These are phyloP conservation scores for Gymnopilus junonius DNA, from an alignment of 768 basidiomycete genomes.

Conservation along the genomic window DNA sequence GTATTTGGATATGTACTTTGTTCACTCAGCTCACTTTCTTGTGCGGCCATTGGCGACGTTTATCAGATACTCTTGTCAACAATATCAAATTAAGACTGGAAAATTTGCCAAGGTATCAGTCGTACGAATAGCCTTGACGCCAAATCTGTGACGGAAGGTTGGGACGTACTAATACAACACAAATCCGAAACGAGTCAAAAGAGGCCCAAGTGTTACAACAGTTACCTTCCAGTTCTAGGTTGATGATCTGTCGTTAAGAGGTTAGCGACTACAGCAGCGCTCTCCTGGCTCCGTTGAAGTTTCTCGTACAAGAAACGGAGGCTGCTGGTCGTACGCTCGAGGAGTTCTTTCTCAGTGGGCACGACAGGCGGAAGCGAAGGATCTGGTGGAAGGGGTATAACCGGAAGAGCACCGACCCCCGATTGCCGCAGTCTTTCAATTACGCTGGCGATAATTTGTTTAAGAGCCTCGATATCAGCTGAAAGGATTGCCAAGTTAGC, in stretches of 20 bases:
- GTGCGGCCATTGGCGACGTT: no score
- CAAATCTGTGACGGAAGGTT: no score
- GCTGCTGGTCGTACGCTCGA: constrained; percentile 42
- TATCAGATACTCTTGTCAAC: no score
- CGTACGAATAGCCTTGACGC: no score
- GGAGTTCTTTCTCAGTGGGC: constrained; percentile 51
- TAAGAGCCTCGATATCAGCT: constrained; percentile 56
- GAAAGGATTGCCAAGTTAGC: neutral
- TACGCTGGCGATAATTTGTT: constrained; percentile 50
- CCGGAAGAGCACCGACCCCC: constrained; percentile 72
- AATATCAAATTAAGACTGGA: no score
- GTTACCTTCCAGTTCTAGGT: neutral
- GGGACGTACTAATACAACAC: no score
- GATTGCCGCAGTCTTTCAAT: constrained; percentile 55
- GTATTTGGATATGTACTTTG: no score
- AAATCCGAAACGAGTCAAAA: no score
- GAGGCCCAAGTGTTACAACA: no score
- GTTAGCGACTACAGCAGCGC: constrained; percentile 54
- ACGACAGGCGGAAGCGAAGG: neutral
- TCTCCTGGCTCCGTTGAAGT: constrained; percentile 58
- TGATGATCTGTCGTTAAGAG: constrained; percentile 25
- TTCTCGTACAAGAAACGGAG: constrained; percentile 54
- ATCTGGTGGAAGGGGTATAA: constrained; percentile 36
- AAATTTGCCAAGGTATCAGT: no score
- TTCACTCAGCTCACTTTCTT: no score